A percentile compares a stretch with the other conserved stretches of the same genome.
Evolutionary conservation across 345 rosid genomes (phyloP).

Genomic region (Ailanthus altissimus): DNA sequence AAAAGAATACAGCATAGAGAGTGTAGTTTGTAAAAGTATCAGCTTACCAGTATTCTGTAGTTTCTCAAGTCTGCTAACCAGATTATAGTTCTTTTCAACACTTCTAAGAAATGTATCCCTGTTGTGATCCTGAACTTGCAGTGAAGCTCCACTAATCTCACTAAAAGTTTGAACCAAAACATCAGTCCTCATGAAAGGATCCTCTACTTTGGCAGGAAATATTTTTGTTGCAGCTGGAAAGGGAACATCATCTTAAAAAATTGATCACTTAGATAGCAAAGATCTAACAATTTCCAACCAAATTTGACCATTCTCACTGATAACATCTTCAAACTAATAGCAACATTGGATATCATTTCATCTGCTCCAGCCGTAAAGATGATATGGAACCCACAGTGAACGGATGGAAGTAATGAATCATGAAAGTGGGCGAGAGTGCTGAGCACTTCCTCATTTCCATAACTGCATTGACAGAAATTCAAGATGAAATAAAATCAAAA

Average conservation of each 20-base stretch:
- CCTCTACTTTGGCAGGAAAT: constrained; percentile 86
- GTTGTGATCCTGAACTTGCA: constrained; percentile 50
- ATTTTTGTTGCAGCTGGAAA: constrained; percentile 64
- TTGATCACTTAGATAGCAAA: constrained; percentile 67
- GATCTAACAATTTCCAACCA: constrained; percentile 79
- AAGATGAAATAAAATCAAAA: constrained; percentile 20
- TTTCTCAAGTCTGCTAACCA: constrained; percentile 59
- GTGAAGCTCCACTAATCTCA: constrained; percentile 68
- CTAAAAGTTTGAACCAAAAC: constrained; percentile 74
- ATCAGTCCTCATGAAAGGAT: constrained; percentile 85
- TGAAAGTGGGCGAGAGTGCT: constrained; percentile 64
- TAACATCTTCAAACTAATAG: constrained; percentile 69
- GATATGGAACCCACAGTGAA: constrained; percentile 58
- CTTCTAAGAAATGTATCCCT: constrained; percentile 52
- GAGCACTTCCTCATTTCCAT: constrained; percentile 81
- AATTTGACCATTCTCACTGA: constrained; percentile 62
- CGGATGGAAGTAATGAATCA: constrained; percentile 82
- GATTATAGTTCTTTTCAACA: constrained; percentile 57
- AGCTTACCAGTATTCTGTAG: constrained; percentile 64
- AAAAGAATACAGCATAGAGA: neutral
- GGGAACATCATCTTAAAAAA: constrained; percentile 41
- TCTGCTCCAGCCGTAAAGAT: constrained; percentile 48
- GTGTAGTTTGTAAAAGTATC: constrained; percentile 6
- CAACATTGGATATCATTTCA: constrained; percentile 45
- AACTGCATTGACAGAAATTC: constrained; percentile 48